Conservation (phyloP, 306 rosid genomes). For the Quercus alba region DNA sequence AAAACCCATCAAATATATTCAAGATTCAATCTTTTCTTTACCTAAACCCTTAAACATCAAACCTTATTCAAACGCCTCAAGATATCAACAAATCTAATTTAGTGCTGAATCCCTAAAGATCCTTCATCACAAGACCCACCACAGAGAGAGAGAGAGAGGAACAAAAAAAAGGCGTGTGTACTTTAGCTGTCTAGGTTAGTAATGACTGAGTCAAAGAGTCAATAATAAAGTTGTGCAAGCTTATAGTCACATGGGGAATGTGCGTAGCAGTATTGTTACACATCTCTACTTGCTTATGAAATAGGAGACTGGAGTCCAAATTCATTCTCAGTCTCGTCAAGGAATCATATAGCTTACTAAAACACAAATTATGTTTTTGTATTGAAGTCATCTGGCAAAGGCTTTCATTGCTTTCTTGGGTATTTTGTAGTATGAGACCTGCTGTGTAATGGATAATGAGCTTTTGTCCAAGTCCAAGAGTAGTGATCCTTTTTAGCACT, state of each 20-base stretch:
- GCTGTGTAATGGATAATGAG: background rate
- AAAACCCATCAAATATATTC: too few species aligned
- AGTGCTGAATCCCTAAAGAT: too few species aligned
- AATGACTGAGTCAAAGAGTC: background rate
- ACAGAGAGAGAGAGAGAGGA: too few species aligned
- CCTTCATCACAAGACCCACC: too few species aligned
- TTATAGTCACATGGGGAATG: background rate
- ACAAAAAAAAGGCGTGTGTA: too few species aligned
- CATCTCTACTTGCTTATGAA: background rate
- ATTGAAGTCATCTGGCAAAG: background rate
- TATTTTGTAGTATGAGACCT: background rate
- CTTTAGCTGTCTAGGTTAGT: background rate
- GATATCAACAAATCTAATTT: too few species aligned
- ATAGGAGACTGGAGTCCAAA: background rate
- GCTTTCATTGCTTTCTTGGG: background rate
- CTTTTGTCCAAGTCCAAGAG: background rate
- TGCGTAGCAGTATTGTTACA: background rate
- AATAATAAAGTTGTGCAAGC: background rate
- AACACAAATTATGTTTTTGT: background rate
- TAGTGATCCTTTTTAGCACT: background rate
- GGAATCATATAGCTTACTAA: background rate
- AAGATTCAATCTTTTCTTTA: too few species aligned
- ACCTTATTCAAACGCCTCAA: too few species aligned
- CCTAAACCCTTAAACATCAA: too few species aligned
- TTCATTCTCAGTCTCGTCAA: background rate